Evolutionary conservation across 129 eudicot genomes (phyloP).

Genomic region (Erigeron canadensis): DNA sequence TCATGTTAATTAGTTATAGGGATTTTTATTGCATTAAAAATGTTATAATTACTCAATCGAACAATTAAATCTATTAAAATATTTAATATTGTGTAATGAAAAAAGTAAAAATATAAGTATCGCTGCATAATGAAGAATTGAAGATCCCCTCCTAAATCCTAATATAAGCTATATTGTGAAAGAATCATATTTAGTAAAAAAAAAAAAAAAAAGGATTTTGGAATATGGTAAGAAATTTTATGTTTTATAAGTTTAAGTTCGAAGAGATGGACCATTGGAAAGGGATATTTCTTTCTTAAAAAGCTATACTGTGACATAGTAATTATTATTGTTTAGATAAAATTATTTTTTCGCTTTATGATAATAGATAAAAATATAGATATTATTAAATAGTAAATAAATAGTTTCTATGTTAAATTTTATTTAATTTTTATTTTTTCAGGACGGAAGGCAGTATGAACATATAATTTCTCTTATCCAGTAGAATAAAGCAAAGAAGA

Average conservation of each 20-base stretch:
- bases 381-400: too few species aligned
- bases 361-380: too few species aligned
- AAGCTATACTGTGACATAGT: too few species aligned
- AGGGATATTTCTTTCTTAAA: too few species aligned
- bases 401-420: background rate
- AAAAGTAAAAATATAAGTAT: too few species aligned
- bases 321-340: too few species aligned
- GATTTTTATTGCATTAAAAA: background rate
- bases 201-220: background rate
- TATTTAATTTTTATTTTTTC: background rate
- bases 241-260: background rate
- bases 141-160: too few species aligned
- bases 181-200: background rate
- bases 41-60: background rate
- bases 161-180: too few species aligned
- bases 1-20: background rate
- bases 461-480: conserved; percentile 14
- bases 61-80: background rate
- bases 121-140: background rate
- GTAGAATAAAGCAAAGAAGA: conserved; percentile 29
- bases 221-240: background rate
- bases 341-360: too few species aligned
- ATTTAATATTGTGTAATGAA: too few species aligned
- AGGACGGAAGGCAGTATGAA: conserved; percentile 15
- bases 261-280: background rate